A percentile compares a stretch with the other conserved stretches of the same genome.
Evolutionary conservation across 2,329 filamentous ascomycete genomes (phyloP).

Genomic region (Aspergillus sp.): DNA sequence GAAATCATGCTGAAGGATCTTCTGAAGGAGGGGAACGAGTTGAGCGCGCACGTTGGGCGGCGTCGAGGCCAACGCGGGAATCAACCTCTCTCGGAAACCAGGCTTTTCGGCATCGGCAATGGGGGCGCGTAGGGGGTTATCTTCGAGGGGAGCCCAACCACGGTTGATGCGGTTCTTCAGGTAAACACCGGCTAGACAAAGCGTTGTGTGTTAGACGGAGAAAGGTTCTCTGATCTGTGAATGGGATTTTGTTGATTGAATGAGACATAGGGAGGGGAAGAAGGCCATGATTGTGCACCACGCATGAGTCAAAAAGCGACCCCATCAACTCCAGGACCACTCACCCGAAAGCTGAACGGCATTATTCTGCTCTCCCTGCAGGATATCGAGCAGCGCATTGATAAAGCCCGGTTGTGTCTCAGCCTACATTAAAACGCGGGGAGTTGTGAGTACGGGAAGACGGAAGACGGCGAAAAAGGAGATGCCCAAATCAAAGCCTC

Average conservation of each 20-base stretch:
- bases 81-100: slow-evolving; percentile 79
- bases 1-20: slow-evolving; percentile 94
- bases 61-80: slow-evolving; percentile 82
- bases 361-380: slow-evolving; percentile 82
- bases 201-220: slow-evolving; percentile 12
- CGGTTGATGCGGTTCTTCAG: slow-evolving; percentile 96
- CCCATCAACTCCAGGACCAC: slow-evolving; percentile 34
- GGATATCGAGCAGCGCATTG: slow-evolving; percentile 84
- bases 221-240: neutral
- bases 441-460: slow-evolving; percentile 4
- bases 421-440: slow-evolving; percentile 57
- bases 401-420: slow-evolving; percentile 88
- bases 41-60: slow-evolving; percentile 83
- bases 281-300: too few relatives aligned
- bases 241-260: neutral
- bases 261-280: slow-evolving; percentile 16
- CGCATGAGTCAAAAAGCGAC: slow-evolving; percentile 2
- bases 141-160: slow-evolving; percentile 79
- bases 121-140: slow-evolving; percentile 67
- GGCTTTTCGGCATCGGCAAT: slow-evolving; percentile 89
- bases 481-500: slow-evolving; percentile 5
- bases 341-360: slow-evolving; percentile 85
- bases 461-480: neutral
- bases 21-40: slow-evolving; percentile 89
- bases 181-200: slow-evolving; percentile 78